phyloP scores from a whole-genome alignment of 805 yeast species.

The Candida argentea region DNA sequence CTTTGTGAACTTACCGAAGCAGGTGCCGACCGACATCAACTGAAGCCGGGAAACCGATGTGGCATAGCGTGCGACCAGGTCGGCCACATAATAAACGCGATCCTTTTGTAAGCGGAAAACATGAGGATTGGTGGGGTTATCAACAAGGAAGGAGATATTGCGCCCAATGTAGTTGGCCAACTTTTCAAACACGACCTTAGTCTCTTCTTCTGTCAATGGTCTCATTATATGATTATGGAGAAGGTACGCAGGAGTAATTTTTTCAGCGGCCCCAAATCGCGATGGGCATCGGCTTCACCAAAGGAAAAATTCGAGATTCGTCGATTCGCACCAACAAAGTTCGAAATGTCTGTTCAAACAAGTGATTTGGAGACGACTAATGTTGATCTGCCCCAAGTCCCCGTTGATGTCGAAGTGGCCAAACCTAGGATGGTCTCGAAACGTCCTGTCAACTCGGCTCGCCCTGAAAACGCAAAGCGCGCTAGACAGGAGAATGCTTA shows the following conservation, averaged over 20 bases:
- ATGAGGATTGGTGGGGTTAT: conserved; percentile 79
- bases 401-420: neutral
- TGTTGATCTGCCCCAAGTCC: too few relatives aligned
- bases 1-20: conserved; percentile 95
- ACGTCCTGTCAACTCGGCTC: conserved; percentile 10
- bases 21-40: conserved; percentile 85
- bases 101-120: conserved; percentile 95
- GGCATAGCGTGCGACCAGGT: conserved; percentile 73
- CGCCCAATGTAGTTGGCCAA: conserved; percentile 95
- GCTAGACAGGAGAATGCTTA: conserved; percentile 17
- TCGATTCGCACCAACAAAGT: too few relatives aligned
- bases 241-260: too few relatives aligned
- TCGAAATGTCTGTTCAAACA: too few relatives aligned
- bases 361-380: too few relatives aligned
- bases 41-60: conserved; percentile 84
- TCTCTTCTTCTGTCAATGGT: conserved; percentile 92
- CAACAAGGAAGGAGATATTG: conserved; percentile 80
- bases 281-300: too few relatives aligned
- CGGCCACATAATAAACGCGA: conserved; percentile 88
- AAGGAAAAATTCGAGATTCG: too few relatives aligned
- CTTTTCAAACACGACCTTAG: conserved; percentile 91
- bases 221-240: too few relatives aligned
- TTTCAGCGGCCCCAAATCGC: too few relatives aligned
- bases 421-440: neutral
- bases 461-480: too few relatives aligned